Evolutionary conservation across 805 yeast genomes (phyloP), one percentile per base, ranked within the genome.

Genomic region (Wickerhamiella azymoides): DNA sequence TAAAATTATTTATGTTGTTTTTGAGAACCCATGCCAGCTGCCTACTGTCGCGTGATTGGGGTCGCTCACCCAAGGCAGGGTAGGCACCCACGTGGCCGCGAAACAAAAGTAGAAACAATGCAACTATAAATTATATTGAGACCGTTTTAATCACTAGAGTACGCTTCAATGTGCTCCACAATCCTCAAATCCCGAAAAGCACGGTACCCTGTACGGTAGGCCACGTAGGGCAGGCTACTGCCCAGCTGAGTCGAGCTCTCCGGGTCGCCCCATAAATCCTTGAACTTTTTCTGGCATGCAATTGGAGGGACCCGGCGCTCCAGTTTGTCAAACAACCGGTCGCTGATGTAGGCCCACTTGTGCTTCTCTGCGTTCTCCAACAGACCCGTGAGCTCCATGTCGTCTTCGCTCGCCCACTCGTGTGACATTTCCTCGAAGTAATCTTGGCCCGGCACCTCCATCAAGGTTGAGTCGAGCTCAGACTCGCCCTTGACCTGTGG

Each of bases 281-380:
- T 74, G 53, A 73, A 73, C 58, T 76, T 77, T 51, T 70, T 72
- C 40, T 66, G 67, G 37, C 78, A 77, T 39, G 77, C 76, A 2
- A 72, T 62, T 2, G 77, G 70, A 4, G 79, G 71, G 8, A 65
- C 69, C 36, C 66, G 70, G 54, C 64, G 73, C 46, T 56, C 57
- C 36, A 56, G 57, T 8, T 49, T 50, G 16, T 49, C 42, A 11
- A 62, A 52, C 21, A 64, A 41, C 36, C 49, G 54, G 25, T 60
- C 69, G 43, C 80, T 72, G 51, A 76, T 68, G 54, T 67, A 75
- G 55, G 72, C 72, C 81, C 81, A 76, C 54, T 76, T 76, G 52
- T 71, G 69, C 48, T 72, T 66, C 52, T 76, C 81, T 3, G 76
- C 80, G 2, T 68, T 62, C 18, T 65, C 67, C 45, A 76, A 62